Evolutionary conservation across 1,284 basidiomycete genomes (phyloP).

Genomic region (Rhodotorula mucilaginosa): DNA sequence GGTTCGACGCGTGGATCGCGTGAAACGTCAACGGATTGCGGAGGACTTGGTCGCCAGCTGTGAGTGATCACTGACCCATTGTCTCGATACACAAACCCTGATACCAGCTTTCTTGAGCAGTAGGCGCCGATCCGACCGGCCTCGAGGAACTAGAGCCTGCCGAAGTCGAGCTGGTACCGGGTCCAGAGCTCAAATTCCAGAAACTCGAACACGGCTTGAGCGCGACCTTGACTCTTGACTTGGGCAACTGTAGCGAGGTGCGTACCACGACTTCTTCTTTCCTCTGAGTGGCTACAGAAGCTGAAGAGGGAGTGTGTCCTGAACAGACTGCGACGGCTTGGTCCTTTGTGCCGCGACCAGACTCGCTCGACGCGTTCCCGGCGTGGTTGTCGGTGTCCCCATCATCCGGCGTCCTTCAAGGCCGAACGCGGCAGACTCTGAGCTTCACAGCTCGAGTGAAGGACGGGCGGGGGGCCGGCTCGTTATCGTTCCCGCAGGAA

Average conservation of each 20-base stretch:
- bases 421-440: conserved; percentile 13
- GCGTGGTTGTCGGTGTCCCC: conserved; percentile 32
- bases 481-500: conserved; percentile 19
- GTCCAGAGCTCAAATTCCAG: conserved; percentile 29
- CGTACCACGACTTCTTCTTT: neutral
- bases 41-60: too few species aligned
- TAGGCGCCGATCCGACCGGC: conserved; percentile 10
- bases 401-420: conserved; percentile 24
- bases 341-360: conserved; percentile 23
- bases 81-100: too few species aligned
- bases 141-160: conserved; percentile 2
- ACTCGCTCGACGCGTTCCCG: conserved; percentile 5
- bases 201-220: conserved; percentile 11
- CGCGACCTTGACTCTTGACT: conserved; percentile 8
- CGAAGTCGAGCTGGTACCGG: conserved; percentile 31
- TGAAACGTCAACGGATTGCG: too few species aligned
- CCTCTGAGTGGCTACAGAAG: neutral
- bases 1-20: too few species aligned
- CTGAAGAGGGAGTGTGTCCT: neutral
- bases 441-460: conserved; percentile 19
- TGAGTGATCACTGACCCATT: too few species aligned
- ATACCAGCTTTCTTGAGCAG: neutral
- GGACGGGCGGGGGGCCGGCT: neutral
- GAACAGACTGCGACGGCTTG: conserved; percentile 23
- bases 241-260: conserved; percentile 28